Conservation (phyloP, 306 rosid genomes). For the Bauhinia variegata region DNA sequence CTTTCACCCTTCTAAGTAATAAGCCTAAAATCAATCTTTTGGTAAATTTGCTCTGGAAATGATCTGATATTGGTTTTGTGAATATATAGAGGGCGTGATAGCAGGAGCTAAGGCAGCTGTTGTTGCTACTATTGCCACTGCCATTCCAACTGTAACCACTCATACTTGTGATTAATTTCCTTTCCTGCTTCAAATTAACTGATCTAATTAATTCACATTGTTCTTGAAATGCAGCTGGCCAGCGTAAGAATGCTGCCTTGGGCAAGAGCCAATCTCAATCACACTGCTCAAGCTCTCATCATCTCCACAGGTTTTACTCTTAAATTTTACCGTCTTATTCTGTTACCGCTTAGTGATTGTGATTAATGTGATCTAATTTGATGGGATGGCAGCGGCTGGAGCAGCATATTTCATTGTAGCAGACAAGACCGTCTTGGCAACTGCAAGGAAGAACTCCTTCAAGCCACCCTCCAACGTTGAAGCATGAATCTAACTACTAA, state of each 20-base stretch:
- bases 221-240: constrained; percentile 58
- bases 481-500: constrained; percentile 30
- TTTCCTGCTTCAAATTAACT: background rate
- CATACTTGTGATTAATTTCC: too few species aligned
- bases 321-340: background rate
- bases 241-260: constrained; percentile 87
- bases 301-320: constrained; percentile 62
- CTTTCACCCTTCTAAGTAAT: background rate
- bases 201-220: background rate
- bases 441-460: constrained; percentile 79
- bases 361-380: too few species aligned
- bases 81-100: constrained; percentile 80
- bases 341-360: too few species aligned
- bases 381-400: constrained; percentile 55
- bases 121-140: constrained; percentile 72
- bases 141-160: constrained; percentile 73
- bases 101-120: constrained; percentile 90
- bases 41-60: background rate
- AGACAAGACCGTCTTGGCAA: constrained; percentile 79
- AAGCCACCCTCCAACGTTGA: constrained; percentile 37
- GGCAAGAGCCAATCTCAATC: constrained; percentile 84
- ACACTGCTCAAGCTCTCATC: constrained; percentile 84
- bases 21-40: background rate
- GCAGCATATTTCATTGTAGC: constrained; percentile 81
- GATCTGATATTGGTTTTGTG: background rate